Conservation (phyloP, 73 alveolate genomes). For the Diophrys appendiculata region DNA sequence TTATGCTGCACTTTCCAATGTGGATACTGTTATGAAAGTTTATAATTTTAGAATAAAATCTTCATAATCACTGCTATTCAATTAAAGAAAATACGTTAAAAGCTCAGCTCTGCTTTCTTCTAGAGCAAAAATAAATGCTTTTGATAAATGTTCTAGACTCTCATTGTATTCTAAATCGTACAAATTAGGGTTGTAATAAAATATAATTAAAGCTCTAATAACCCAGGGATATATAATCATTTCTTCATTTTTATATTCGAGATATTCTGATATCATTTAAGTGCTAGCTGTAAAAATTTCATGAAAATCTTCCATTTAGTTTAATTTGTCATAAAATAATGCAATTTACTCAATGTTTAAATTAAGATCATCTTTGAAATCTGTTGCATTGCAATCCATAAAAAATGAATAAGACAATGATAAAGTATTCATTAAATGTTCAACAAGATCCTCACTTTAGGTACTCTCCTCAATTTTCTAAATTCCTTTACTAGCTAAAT, state of each 20-base stretch:
- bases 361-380: no score
- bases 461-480: no score
- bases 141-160: background rate
- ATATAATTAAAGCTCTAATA: background rate
- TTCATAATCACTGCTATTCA: background rate
- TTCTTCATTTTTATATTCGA: no score
- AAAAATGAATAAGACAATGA: no score
- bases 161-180: background rate
- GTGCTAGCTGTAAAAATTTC: background rate
- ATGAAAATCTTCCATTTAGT: background rate
- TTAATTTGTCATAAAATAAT: no score
- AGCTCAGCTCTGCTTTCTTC: background rate
- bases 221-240: background rate
- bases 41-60: background rate
- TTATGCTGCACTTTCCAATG: background rate
- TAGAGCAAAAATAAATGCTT: background rate
- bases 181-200: background rate
- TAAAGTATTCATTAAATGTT: no score
- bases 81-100: no score
- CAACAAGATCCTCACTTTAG: no score
- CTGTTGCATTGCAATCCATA: no score
- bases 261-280: background rate
- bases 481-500: no score
- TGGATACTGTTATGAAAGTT: background rate
- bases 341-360: no score